Percentiles rank a stretch among this genome's conserved stretches.
phyloP scores from a whole-genome alignment of 805 yeast genomes.

The Wickerhamia fluorescens region DNA sequence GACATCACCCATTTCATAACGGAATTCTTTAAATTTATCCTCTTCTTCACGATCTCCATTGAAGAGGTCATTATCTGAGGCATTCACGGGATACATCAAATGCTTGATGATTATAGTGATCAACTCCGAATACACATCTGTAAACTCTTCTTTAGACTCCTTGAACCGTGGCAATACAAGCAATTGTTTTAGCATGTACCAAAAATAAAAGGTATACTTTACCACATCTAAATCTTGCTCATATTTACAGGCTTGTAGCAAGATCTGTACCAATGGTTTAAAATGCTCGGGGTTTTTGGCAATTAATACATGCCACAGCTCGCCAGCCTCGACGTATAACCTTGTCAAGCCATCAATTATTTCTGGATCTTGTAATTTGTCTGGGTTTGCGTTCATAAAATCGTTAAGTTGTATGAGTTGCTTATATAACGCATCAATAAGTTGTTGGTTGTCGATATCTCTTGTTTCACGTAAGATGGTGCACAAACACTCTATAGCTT shows the following conservation, averaged over 20 bases:
- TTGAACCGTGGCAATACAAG: conserved; percentile 53
- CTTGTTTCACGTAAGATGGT: conserved; percentile 76
- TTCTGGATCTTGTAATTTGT: conserved; percentile 54
- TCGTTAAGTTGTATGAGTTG: conserved; percentile 60
- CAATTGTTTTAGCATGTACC: conserved; percentile 77
- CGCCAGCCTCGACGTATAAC: conserved; percentile 87
- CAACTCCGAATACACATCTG: conserved; percentile 51
- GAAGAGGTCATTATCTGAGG: conserved; percentile 39
- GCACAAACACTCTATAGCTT: conserved; percentile 80
- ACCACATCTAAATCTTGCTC: conserved; percentile 85
- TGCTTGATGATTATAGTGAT: conserved; percentile 58
- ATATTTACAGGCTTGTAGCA: conserved; percentile 63
- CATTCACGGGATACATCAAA: conserved; percentile 60
- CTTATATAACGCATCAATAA: conserved; percentile 61
- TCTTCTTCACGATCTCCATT: conserved; percentile 69
- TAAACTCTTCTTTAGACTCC: conserved; percentile 42
- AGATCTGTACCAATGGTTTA: conserved; percentile 63
- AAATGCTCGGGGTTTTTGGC: conserved; percentile 66
- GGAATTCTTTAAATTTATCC: conserved; percentile 87
- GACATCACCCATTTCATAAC: conserved; percentile 98
- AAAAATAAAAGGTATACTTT: conserved; percentile 84
- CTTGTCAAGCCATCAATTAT: conserved; percentile 64
- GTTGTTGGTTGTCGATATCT: conserved; percentile 57
- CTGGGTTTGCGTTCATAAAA: conserved; percentile 26
- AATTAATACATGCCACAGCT: conserved; percentile 86